Conservation (phyloP, 78 protist genomes). For the Anaeramoeba flamelloides region DNA sequence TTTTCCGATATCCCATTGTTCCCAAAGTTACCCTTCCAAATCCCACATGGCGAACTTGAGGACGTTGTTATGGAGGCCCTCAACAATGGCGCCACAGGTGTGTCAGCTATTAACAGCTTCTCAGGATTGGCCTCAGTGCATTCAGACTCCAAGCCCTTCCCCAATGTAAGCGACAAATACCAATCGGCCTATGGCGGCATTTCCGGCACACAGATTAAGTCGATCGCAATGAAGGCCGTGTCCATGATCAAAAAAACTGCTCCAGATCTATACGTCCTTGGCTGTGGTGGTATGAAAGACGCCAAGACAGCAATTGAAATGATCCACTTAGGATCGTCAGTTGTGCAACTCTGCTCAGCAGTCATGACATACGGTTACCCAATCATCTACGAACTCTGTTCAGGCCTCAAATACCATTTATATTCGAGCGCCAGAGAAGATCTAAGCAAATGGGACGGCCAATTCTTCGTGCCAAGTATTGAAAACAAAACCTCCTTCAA, state of each 20-base stretch:
- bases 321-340: constrained; percentile 10
- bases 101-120: constrained; percentile 20
- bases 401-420: constrained; percentile 4
- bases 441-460: constrained; percentile 4
- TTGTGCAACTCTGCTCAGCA: constrained; percentile 17
- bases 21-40: constrained; percentile 7
- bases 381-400: neutral
- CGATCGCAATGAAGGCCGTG: constrained; percentile 13
- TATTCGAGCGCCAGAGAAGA: constrained; percentile 8
- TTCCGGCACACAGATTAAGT: constrained; percentile 4
- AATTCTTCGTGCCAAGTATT: no score
- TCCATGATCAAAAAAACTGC: neutral
- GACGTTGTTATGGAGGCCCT: constrained; percentile 5
- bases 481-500: no score
- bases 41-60: constrained; percentile 9
- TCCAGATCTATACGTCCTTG: constrained; percentile 14
- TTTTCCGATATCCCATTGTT: constrained; percentile 3
- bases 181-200: constrained; percentile 10
- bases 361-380: constrained; percentile 7
- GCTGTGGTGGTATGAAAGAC: constrained; percentile 9
- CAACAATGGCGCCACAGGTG: constrained; percentile 11
- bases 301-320: constrained; percentile 9
- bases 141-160: neutral
- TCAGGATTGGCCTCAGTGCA: neutral
- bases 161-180: constrained; percentile 1